Base-by-base conservation (phyloP, 441 rosid species). In the Eutrema salsugineum region DNA sequence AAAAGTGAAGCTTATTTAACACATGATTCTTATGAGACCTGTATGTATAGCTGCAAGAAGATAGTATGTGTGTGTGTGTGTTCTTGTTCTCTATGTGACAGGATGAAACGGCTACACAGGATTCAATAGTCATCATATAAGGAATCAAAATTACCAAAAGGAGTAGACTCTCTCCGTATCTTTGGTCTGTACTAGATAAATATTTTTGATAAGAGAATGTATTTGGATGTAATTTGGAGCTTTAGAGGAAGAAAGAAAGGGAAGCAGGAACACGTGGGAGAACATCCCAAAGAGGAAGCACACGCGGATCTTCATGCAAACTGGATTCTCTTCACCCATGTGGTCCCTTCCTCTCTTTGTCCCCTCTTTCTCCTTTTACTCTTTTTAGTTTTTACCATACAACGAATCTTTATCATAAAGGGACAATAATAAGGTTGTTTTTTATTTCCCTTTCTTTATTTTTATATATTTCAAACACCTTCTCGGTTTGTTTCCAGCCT, bases 251-350 rank as follows among this genome's bases (percentile, higher is more conserved):
- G 66, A 11, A 17, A 19, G 35, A 12, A 22, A 8, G 69, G 60
- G 60, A 69, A 69, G 51, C 75, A 75, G 47, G 24, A 75, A 75
- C 79, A 69, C 79, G 79, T 78, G 68, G 71, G 71, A 38, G 72
- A 71, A 56, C 48, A 73, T 70, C 68, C 57, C 63, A 42, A 59
- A 72, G 67, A 63, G 79, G 80, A 78, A 68, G 79, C 79, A 75
- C 79, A 75, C 79, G 79, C 79, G 79, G 79, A 75, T 75, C 70
- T 51, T 75, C 79, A 75, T 75, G 79, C 75, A 75, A 54, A 20
- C 44, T 35, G 42, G 57, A 19, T 50, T 42, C 72, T 43, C 63
- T 44, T 46, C 54, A n/a, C 70, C 69, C 75, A 75, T 69, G 79
- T 75, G 79, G 74, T 54, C 79, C 70, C 65, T 62, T n/a, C 12